Percentiles rank a stretch among this genome's conserved stretches.
These are phyloP conservation scores for Capillidium rhysosporum DNA, from an alignment of 371 early-diverging fungal species.

Conservation along the genomic window DNA sequence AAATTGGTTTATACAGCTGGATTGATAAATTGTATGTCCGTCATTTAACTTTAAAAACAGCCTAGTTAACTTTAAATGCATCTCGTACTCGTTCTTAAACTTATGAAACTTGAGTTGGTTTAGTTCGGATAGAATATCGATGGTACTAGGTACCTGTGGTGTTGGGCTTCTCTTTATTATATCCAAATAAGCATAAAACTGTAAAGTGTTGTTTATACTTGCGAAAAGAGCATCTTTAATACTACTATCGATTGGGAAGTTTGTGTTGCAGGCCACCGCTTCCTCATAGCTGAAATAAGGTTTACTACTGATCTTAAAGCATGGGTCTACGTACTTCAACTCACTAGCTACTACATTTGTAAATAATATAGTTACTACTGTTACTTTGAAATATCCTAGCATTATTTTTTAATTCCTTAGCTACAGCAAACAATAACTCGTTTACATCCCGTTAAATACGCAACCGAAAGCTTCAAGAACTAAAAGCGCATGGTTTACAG, in stretches of 20 bases:
- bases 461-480: too few species aligned
- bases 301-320: not conserved
- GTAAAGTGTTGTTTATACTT: not conserved
- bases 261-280: not conserved
- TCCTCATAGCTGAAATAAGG: not conserved
- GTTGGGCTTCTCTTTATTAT: not conserved
- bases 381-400: too few species aligned
- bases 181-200: slow-evolving; percentile 2
- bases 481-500: too few species aligned
- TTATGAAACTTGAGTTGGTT: not conserved
- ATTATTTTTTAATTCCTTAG: too few species aligned
- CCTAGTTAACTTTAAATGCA: not conserved
- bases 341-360: too few species aligned
- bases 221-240: too few species aligned
- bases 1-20: not conserved
- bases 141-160: not conserved
- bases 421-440: too few species aligned
- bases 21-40: not conserved
- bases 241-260: not conserved
- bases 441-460: too few species aligned
- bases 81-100: not conserved
- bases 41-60: slow-evolving; percentile 1
- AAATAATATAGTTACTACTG: too few species aligned
- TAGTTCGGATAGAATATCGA: not conserved
- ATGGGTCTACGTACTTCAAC: not conserved